Conservation (phyloP, 2,329 filamentous ascomycete species). For the Colletotrichum orbiculare region DNA sequence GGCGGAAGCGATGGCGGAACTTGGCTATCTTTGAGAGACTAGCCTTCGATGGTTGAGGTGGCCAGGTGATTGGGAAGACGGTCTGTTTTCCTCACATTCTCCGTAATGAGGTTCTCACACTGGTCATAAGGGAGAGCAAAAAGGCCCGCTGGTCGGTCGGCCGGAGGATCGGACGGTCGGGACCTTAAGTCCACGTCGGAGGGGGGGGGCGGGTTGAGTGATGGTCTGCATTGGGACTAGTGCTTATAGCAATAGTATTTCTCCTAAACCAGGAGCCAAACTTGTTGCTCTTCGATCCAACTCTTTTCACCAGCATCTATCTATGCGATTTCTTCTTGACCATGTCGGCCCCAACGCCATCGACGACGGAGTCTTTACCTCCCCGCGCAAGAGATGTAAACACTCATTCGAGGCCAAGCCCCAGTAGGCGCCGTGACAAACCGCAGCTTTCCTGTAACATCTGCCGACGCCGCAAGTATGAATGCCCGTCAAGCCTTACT, state of each 20-base stretch:
- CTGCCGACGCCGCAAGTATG: conserved; percentile 50
- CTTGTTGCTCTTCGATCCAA: not conserved
- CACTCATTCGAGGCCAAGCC: not conserved
- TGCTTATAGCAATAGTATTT: not conserved
- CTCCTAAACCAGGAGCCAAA: not conserved
- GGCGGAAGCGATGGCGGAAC: conserved; percentile 3
- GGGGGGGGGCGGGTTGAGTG: not conserved
- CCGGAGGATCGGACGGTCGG: conserved; percentile 17
- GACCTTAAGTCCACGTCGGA: conserved; percentile 12
- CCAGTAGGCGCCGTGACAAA: conserved; percentile 47
- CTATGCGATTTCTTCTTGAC: not conserved
- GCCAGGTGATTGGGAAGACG: too few species aligned
- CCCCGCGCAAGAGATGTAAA: not conserved
- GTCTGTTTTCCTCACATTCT: too few species aligned
- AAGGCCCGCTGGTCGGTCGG: not conserved
- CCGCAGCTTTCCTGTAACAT: conserved; percentile 48
- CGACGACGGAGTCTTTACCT: too few species aligned
- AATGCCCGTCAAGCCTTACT: rapidly evolving
- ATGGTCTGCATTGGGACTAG: not conserved
- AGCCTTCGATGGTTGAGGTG: too few species aligned
- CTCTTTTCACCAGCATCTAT: too few species aligned
- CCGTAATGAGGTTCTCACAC: too few species aligned
- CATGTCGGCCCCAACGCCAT: not conserved
- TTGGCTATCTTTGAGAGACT: conserved; percentile 1
- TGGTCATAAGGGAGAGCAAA: too few species aligned